Evolutionary conservation across 106 monocot genomes (phyloP), one percentile per base, ranked within the genome.

Genomic region (Platanthera guangdongensis): DNA sequence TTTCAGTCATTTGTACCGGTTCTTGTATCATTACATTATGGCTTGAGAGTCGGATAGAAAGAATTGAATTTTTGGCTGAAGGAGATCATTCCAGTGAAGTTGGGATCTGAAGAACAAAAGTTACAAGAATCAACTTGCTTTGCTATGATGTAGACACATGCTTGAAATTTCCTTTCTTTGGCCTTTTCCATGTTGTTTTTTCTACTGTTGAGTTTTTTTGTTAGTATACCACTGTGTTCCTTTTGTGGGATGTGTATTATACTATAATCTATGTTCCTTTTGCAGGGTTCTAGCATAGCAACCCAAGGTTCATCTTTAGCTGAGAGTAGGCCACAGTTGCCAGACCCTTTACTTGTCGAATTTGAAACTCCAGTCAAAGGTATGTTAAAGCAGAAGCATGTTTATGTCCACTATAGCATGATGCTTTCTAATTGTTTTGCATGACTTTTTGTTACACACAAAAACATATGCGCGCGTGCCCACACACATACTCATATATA

Each of bases 291-390:
- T 68, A 64, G 72, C 55, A 46, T 76, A 63, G 53, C 71, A 51
- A 57, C 75, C 5, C 87, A 87, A 52, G 81, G 76, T 78, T 78
- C 81, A 76, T 72, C 79, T 77, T 67, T 79, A 81, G 64, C 72
- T 59, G 83, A 83, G 7, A 71, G 22, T 50, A 83, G 50, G 32
- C 83, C 75, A 46, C 81, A 68, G 0, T 51, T 78, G 67, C 74
- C 81, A 77, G 86, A 86, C 68, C 73, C 81, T 76, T 83, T 81
- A 72, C 77, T 70, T 51, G 52, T 85, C 68, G 86, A 57, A 74
- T 81, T 80, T 75, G 83, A 86, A 83, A 55, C 75, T 81, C 76
- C 79, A 77, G 50, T 16, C 7, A 76, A 52, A 51, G 74, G 86
- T 84, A 86, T 64, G 73, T 32, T 71, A 71, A 25, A 25, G 50